These are phyloP conservation scores for Yamadazyma blattariae DNA, from an alignment of 1,139 yeast genomes.

Conservation along the genomic window DNA sequence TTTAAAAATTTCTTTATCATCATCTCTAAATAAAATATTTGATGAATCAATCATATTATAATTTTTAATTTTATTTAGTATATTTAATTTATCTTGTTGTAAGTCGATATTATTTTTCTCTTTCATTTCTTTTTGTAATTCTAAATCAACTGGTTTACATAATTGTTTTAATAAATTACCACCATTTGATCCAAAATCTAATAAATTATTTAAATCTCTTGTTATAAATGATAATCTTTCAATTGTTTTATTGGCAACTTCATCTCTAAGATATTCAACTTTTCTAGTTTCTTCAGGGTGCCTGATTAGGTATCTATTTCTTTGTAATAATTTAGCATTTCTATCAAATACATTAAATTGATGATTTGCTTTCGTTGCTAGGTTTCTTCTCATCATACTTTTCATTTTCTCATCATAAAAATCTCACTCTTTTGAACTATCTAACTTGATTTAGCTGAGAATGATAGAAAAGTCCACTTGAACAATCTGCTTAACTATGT, in stretches of 20 bases:
- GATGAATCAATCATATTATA: constrained; percentile 72
- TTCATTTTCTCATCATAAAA: not conserved
- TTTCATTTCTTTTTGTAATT: constrained; percentile 11
- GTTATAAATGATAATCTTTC: constrained; percentile 76
- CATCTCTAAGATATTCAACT: constrained; percentile 76
- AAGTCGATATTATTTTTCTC: constrained; percentile 23
- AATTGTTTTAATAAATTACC: constrained; percentile 52
- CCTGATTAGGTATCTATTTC: constrained; percentile 48
- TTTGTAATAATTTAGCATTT: constrained; percentile 54
- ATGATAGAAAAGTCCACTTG: too few relatives aligned
- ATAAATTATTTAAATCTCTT: constrained; percentile 54
- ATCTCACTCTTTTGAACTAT: too few relatives aligned
- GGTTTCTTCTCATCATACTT: constrained; percentile 3
- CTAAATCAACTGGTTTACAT: constrained; percentile 30
- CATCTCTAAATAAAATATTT: constrained; percentile 51
- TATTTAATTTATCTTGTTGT: constrained; percentile 49
- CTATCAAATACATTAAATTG: constrained; percentile 68
- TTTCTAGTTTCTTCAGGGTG: constrained; percentile 47
- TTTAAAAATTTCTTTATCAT: constrained; percentile 28
- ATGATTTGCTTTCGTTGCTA: constrained; percentile 18
- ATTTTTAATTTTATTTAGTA: constrained; percentile 51
- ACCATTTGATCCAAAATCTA: constrained; percentile 74
- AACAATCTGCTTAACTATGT: too few relatives aligned
- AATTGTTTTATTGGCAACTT: constrained; percentile 68
- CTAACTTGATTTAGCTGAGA: too few relatives aligned